Evolutionary conservation across 2,329 filamentous ascomycete species (phyloP).

Genomic region (Cordyceps pruinosa): DNA sequence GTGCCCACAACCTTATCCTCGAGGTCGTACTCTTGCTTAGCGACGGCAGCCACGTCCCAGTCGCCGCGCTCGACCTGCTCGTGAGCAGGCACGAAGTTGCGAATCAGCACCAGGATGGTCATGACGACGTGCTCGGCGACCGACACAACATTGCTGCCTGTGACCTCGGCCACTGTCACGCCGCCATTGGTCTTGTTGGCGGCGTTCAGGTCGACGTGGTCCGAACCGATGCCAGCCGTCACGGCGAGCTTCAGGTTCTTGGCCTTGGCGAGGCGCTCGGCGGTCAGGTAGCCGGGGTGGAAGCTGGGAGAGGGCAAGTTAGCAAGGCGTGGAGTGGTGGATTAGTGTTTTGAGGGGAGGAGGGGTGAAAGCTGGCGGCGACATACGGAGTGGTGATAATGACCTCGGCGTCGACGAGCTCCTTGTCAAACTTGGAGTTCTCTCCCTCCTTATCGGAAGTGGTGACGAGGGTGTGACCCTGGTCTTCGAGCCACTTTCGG

Average conservation of each 20-base stretch:
- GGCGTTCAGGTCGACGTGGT: conserved; percentile 94
- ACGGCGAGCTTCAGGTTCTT: conserved; percentile 98
- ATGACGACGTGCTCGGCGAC: conserved; percentile 99
- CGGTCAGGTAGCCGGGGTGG: conserved; percentile 96
- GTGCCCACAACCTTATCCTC: conserved; percentile 97
- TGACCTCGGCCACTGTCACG: conserved; percentile 94
- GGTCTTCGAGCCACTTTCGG: conserved; percentile 94
- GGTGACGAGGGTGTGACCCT: conserved; percentile 93
- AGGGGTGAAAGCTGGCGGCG: neutral
- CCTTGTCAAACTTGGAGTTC: conserved; percentile 87
- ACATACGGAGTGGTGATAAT: conserved; percentile 96
- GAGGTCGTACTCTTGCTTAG: conserved; percentile 97
- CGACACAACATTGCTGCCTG: conserved; percentile 95
- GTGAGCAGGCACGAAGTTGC: conserved; percentile 97
- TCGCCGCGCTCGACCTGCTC: conserved; percentile 84
- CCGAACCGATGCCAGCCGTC: conserved; percentile 95
- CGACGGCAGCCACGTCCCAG: conserved; percentile 91
- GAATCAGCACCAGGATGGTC: conserved; percentile 92
- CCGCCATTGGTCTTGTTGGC: conserved; percentile 98
- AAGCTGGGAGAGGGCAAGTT: conserved; percentile 61
- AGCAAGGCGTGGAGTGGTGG: too few species aligned
- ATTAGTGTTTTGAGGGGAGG: neutral
- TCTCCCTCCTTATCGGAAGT: conserved; percentile 97
- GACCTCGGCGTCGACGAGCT: conserved; percentile 93
- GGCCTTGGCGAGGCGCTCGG: conserved; percentile 91